Percentiles rank a stretch among this genome's conserved stretches.
phyloP scores from a whole-genome alignment of 2,329 filamentous ascomycete genomes.

The Microsporum ferrugineum region DNA sequence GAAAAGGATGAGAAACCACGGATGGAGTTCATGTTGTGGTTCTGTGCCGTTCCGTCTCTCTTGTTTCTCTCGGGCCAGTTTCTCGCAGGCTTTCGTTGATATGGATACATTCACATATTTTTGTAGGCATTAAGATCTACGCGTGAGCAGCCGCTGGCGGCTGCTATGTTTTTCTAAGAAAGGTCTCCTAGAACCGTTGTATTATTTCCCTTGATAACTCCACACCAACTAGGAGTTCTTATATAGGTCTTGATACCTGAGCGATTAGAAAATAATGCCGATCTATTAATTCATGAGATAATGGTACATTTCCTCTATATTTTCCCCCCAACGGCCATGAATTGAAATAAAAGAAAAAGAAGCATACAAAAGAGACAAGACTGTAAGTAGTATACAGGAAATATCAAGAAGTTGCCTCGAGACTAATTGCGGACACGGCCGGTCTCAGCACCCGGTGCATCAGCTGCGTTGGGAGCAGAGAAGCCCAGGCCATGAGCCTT shows the following conservation, averaged over 20 bases:
- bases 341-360: background rate
- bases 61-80: background rate
- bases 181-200: too few species aligned
- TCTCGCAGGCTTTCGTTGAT: background rate
- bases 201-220: too few species aligned
- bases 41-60: slow-evolving; percentile 2
- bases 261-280: background rate
- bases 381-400: background rate
- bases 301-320: slow-evolving; percentile 1
- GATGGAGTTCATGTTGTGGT: slow-evolving; percentile 7
- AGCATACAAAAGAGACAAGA: background rate
- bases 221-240: background rate
- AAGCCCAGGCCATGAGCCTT: slow-evolving; percentile 46
- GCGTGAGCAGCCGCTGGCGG: too few species aligned
- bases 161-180: too few species aligned
- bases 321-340: background rate
- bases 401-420: background rate
- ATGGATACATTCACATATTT: background rate
- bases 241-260: background rate
- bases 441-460: slow-evolving; percentile 8
- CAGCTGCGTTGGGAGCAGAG: slow-evolving; percentile 7
- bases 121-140: too few species aligned
- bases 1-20: background rate
- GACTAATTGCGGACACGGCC: slow-evolving; percentile 14
- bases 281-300: background rate